Evolutionary conservation across 2,329 filamentous ascomycete species (phyloP), one percentile per base, ranked within the genome.

Genomic region (Trichoderma breve): DNA sequence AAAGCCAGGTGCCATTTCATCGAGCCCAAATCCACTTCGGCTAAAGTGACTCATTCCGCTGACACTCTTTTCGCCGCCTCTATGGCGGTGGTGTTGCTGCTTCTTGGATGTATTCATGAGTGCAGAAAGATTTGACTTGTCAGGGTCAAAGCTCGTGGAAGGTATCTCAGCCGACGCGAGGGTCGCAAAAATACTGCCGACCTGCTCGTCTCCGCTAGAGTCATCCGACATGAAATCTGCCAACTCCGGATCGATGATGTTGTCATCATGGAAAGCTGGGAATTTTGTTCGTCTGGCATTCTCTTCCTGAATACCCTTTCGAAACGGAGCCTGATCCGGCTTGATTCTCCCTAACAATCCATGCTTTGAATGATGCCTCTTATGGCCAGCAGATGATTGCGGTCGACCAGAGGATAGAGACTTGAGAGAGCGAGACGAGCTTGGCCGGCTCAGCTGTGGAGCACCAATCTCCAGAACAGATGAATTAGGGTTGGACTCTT

Each of bases 231-330:
- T 92, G 82, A 97, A 99, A 39, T 94, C 93, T 6, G 95, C 95
- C 69, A 99, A 85, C 78, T 99, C 96, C 1, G 96, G 96, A 79
- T 99, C 96, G 76, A 99, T 98, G 76, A 99, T 97, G 78, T 96
- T 98, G 83, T 99, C 96, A 78, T 96, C 94, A 80, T 99, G 96
- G 76, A 99, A 98, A n/a, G 94, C 94, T 18, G 95, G 92, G 43
- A 97, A 87, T 55, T 90, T 89, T 8, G 67, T 62, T 74, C 90
- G 91, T 74, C 87, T 89, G 4, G 86, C 84, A 62, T 86, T 83
- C 72, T 94, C 91, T 67, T 97, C 89, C 11, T 85, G 90, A 21
- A 86, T 84, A 12, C 90, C 86, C 72, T 92, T 92, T 70, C 94
- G 93, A 75, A 98, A 98, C 0, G 96, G 96, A 0, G 93, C 95